Conservation (phyloP, 106 monocot genomes). For the Apostasia shenzhenica region DNA sequence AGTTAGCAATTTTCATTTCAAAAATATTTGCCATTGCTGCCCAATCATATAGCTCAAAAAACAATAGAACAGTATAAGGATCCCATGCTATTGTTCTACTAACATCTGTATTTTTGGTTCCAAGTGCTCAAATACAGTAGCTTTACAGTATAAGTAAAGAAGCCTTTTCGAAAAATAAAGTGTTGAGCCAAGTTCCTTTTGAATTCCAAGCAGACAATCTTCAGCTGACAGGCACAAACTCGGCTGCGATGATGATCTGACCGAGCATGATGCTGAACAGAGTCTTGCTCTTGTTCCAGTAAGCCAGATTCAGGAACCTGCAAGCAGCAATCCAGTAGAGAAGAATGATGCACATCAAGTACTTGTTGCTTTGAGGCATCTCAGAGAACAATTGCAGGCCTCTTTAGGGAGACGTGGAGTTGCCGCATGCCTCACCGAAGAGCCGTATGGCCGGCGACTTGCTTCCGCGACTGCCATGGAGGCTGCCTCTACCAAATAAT, state of each 20-base stretch:
- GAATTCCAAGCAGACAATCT: not conserved
- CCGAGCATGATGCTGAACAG: not conserved
- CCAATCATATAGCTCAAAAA: too few relatives aligned
- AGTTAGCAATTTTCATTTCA: too few relatives aligned
- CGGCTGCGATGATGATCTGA: not conserved
- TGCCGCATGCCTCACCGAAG: not conserved
- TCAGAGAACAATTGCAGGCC: slow-evolving; percentile 1
- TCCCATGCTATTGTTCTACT: too few relatives aligned
- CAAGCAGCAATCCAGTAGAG: not conserved
- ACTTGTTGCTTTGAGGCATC: slow-evolving; percentile 1
- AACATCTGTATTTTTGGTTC: too few relatives aligned
- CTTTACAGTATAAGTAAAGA: too few relatives aligned
- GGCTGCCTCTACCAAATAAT: slow-evolving; percentile 1
- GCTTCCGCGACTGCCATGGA: not conserved
- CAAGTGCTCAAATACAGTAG: too few relatives aligned
- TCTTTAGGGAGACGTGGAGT: slow-evolving; percentile 1
- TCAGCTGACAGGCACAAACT: not conserved
- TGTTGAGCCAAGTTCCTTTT: too few relatives aligned
- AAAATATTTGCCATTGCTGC: too few relatives aligned
- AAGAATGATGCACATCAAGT: slow-evolving; percentile 4
- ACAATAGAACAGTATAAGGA: too few relatives aligned
- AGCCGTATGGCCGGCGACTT: not conserved
- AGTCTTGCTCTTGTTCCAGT: slow-evolving; percentile 9
- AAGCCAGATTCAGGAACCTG: not conserved
- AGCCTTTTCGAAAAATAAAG: too few relatives aligned